These are phyloP conservation scores for Coemansia sp. DNA, from an alignment of 371 early-diverging fungal species.

Conservation along the genomic window DNA sequence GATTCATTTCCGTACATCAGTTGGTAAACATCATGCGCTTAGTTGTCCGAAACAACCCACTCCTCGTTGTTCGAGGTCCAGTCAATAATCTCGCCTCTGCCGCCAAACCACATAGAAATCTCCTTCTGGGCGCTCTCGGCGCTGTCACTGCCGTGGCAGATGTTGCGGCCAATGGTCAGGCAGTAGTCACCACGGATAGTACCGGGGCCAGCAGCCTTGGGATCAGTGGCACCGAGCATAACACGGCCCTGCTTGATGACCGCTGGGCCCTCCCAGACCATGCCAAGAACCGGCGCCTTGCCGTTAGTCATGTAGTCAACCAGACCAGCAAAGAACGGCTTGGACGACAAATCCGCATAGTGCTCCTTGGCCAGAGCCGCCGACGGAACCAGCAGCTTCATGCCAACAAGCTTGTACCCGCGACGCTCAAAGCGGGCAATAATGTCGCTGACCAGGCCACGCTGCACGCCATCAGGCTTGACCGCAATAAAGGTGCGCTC, in stretches of 20 bases:
- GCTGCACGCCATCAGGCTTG: conserved; percentile 82
- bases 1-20: too few species aligned
- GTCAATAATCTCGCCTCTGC: conserved; percentile 60
- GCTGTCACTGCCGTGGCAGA: conserved; percentile 98
- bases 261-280: conserved; percentile 94
- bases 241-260: conserved; percentile 94
- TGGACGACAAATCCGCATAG: conserved; percentile 89
- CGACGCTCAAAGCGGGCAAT: conserved; percentile 90
- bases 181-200: conserved; percentile 99
- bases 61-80: conserved; percentile 51
- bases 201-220: conserved; percentile 88
- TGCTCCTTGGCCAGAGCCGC: conserved; percentile 86
- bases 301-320: conserved; percentile 77
- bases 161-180: conserved; percentile 90
- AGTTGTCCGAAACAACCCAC: conserved; percentile 51
- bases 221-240: conserved; percentile 93
- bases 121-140: conserved; percentile 96
- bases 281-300: conserved; percentile 65
- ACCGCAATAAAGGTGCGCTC: conserved; percentile 83
- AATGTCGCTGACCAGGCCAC: conserved; percentile 93
- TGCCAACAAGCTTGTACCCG: conserved; percentile 77
- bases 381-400: conserved; percentile 77
- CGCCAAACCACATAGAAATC: conserved; percentile 93
- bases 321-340: conserved; percentile 94
- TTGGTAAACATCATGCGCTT: conserved; percentile 5